Evolutionary conservation across 768 basidiomycete genomes (phyloP).

Genomic region (Roridomyces roridus): DNA sequence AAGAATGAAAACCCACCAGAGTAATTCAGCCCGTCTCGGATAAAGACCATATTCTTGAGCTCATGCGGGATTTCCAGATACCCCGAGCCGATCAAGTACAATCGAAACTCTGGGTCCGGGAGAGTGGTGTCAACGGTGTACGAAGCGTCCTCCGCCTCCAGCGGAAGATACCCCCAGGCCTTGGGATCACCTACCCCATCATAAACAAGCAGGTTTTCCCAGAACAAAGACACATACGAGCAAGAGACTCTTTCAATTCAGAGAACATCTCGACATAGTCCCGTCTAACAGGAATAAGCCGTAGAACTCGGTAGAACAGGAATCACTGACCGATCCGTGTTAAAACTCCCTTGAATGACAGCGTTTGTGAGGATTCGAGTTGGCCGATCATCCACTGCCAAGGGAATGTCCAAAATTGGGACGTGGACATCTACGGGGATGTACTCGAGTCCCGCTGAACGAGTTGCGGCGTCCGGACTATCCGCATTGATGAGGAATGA

Average conservation of each 20-base stretch:
- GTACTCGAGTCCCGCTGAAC: constrained; percentile 39
- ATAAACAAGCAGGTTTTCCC: too few species aligned
- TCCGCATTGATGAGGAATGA: constrained; percentile 37
- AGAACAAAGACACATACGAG: constrained; percentile 31
- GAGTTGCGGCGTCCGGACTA: constrained; percentile 33
- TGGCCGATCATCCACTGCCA: constrained; percentile 28
- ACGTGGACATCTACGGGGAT: constrained; percentile 44
- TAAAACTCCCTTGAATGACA: constrained; percentile 48
- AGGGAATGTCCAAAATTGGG: constrained; percentile 39
- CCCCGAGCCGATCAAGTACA: constrained; percentile 41
- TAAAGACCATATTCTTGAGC: constrained; percentile 43
- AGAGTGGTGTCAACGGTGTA: constrained; percentile 31
- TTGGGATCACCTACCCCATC: constrained; percentile 35
- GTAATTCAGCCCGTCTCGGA: constrained; percentile 42
- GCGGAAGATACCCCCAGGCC: constrained; percentile 43
- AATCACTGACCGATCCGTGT: constrained; percentile 26
- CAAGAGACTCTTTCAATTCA: constrained; percentile 38
- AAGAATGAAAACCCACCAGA: constrained; percentile 19
- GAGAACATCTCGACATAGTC: constrained; percentile 42
- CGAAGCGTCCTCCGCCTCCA: constrained; percentile 24
- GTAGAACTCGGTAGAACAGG: too few species aligned
- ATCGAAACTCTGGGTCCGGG: constrained; percentile 37
- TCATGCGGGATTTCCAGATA: constrained; percentile 39
- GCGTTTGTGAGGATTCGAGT: constrained; percentile 40
- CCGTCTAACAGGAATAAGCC: constrained; percentile 14